Evolutionary conservation across 805 yeast genomes (phyloP).

Genomic region (Blastobotrys americana): DNA sequence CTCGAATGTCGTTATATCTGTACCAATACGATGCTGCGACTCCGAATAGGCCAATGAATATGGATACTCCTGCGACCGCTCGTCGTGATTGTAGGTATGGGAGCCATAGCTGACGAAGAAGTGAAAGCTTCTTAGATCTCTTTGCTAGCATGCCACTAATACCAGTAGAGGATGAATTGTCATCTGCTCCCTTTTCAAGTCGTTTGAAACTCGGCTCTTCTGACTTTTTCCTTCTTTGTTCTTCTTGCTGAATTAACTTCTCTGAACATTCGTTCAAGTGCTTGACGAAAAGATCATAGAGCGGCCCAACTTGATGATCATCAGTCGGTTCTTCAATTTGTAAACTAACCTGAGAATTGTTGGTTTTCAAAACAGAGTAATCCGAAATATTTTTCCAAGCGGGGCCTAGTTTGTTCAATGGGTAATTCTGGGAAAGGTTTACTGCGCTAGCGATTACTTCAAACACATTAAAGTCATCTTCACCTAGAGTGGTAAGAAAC

Average conservation of each 20-base stretch:
- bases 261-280: neutral
- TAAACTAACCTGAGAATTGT: constrained; percentile 17
- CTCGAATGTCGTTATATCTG: constrained; percentile 7
- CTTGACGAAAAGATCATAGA: neutral
- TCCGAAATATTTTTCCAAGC: constrained; percentile 25
- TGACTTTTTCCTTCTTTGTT: constrained; percentile 6
- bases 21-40: constrained; percentile 9
- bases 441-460: constrained; percentile 21
- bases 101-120: neutral
- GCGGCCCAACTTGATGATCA: no score
- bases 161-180: no score
- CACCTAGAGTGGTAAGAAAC: constrained; percentile 28
- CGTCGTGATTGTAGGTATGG: constrained; percentile 2
- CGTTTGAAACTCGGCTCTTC: neutral
- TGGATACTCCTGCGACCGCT: constrained; percentile 8
- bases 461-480: constrained; percentile 14
- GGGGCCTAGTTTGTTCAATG: constrained; percentile 15
- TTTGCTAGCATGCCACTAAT: neutral
- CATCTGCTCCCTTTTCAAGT: no score
- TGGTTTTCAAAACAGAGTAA: constrained; percentile 31
- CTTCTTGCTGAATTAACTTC: constrained; percentile 3
- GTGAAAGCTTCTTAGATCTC: neutral
- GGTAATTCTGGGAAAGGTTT: constrained; percentile 16
- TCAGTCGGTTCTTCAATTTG: constrained; percentile 21
- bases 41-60: constrained; percentile 16